Conservation (phyloP, 768 basidiomycete genomes). For the Phlebiopsis gigantea region DNA sequence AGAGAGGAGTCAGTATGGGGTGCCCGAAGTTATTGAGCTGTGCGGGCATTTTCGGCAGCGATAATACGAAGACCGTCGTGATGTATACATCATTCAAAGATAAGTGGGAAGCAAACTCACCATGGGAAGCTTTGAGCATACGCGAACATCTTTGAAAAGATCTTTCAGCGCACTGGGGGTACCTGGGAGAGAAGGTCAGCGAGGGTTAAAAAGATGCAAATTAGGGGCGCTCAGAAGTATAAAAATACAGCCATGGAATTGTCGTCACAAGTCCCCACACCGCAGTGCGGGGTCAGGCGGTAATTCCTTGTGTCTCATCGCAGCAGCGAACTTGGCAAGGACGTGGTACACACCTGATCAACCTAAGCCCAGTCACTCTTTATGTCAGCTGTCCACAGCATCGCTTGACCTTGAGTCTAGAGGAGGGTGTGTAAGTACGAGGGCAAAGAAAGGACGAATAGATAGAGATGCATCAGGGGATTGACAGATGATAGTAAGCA, state of each 20-base stretch:
- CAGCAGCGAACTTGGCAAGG: conserved; percentile 11
- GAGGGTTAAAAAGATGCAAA: background rate
- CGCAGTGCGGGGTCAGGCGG: conserved; percentile 61
- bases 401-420: background rate
- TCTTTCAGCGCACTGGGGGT: background rate
- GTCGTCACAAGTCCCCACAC: conserved; percentile 52
- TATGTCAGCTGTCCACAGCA: background rate
- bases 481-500: conserved; percentile 60
- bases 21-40: conserved; percentile 83
- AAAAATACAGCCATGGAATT: conserved; percentile 79
- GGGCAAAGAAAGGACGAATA: background rate
- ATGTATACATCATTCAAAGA: conserved; percentile 60
- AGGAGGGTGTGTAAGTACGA: conserved; percentile 5
- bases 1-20: conserved; percentile 56
- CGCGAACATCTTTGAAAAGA: background rate
- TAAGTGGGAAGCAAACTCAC: conserved; percentile 2
- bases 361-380: background rate
- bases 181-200: background rate
- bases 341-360: conserved; percentile 5
- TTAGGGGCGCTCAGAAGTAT: conserved; percentile 43
- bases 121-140: background rate
- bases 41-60: conserved; percentile 88
- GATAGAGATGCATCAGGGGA: conserved; percentile 47
- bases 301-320: conserved; percentile 79
- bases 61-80: conserved; percentile 92